These are phyloP conservation scores for Sordariomycetes sp. DNA, from an alignment of 2,329 filamentous ascomycete genomes.

Conservation along the genomic window DNA sequence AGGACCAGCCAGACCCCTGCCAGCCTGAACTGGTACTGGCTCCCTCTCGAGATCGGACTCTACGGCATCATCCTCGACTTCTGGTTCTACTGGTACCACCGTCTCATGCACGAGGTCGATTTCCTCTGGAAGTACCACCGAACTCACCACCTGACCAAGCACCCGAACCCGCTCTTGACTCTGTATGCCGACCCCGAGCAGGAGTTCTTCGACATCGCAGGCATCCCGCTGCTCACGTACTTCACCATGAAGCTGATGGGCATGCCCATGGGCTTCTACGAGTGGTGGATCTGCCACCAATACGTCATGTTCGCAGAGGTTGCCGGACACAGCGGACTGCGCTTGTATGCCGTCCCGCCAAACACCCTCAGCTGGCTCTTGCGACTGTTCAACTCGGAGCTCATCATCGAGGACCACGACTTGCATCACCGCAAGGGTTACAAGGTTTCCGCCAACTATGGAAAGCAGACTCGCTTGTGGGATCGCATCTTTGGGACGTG, in stretches of 20 bases:
- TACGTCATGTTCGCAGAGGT: conserved; percentile 31
- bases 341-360: conserved; percentile 22
- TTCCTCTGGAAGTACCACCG: conserved; percentile 28
- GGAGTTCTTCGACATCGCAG: conserved; percentile 30
- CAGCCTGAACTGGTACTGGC: conserved; percentile 18
- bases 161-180: conserved; percentile 27
- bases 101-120: conserved; percentile 28
- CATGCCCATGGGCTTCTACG: conserved; percentile 34
- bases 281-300: conserved; percentile 35
- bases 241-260: conserved; percentile 21
- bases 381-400: conserved; percentile 19
- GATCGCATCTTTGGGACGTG: conserved; percentile 24
- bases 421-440: conserved; percentile 28
- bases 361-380: conserved; percentile 23
- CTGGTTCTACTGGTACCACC: conserved; percentile 34
- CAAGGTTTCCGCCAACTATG: conserved; percentile 25
- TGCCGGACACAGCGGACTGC: conserved; percentile 26
- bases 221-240: conserved; percentile 29
- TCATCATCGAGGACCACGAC: conserved; percentile 32
- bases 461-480: conserved; percentile 26
- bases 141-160: conserved; percentile 34
- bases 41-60: conserved; percentile 25
- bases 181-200: conserved; percentile 32
- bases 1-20: conserved; percentile 5
- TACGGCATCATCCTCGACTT: conserved; percentile 33